phyloP scores from a whole-genome alignment of 1,139 yeast species.

The Geotrichum aggregatum region DNA sequence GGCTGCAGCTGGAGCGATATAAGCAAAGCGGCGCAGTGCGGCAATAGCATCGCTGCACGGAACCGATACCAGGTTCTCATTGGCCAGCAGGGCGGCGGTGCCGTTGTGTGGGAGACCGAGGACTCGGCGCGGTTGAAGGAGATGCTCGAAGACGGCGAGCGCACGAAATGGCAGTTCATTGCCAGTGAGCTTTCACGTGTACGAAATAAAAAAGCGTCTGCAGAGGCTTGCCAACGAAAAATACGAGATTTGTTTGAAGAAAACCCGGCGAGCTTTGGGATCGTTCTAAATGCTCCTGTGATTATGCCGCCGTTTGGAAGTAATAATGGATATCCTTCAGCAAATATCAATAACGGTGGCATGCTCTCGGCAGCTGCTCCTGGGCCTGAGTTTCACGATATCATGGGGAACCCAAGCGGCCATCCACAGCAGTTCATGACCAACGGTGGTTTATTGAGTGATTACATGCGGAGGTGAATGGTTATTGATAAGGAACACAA shows the following conservation, averaged over 20 bases:
- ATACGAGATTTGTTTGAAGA: conserved; percentile 51
- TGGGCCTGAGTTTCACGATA: neutral
- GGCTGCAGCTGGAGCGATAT: conserved; percentile 75
- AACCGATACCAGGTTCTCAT: conserved; percentile 76
- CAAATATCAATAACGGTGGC: neutral
- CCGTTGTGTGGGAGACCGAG: conserved; percentile 58
- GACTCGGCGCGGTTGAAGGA: conserved; percentile 53
- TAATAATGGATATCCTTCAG: conserved; percentile 19
- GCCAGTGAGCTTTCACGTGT: conserved; percentile 58
- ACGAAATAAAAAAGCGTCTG: conserved; percentile 53
- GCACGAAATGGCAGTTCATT: conserved; percentile 65
- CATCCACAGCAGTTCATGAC: neutral
- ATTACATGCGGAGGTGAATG: no score
- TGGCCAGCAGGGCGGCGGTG: conserved; percentile 79
- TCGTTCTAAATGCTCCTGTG: conserved; percentile 9
- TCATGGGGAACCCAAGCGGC: neutral
- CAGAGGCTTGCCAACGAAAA: conserved; percentile 54
- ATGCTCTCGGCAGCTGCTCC: neutral
- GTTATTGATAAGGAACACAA: no score
- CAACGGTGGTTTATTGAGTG: neutral
- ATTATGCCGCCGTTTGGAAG: conserved; percentile 34
- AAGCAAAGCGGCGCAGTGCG: conserved; percentile 62
- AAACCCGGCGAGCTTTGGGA: conserved; percentile 56
- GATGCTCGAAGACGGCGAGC: conserved; percentile 63
- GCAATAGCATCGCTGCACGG: conserved; percentile 67